Conservation (phyloP, 352 stramenopile species). For the Globisporangium cystogenes region DNA sequence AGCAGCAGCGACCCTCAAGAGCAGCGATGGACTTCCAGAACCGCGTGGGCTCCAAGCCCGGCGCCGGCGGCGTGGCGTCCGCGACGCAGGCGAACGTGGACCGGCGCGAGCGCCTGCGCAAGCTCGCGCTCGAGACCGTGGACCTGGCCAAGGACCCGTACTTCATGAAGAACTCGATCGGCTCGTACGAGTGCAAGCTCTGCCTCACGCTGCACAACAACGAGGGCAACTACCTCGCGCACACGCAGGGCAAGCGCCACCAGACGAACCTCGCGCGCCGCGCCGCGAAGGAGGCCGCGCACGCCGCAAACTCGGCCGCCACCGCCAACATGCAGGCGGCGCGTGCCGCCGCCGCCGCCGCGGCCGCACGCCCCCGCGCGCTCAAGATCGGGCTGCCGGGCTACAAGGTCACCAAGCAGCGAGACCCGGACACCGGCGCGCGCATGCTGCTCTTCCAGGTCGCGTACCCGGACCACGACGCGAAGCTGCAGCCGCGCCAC, state of each 20-base stretch:
- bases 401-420: slow-evolving; percentile 97
- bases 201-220: slow-evolving; percentile 99
- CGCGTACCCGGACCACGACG: slow-evolving; percentile 95
- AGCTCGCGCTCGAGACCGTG: slow-evolving; percentile 98
- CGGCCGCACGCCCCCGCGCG: slow-evolving; percentile 53
- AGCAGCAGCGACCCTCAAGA: background rate
- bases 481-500: slow-evolving; percentile 93
- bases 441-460: slow-evolving; percentile 93
- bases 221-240: slow-evolving; percentile 98
- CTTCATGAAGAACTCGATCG: slow-evolving; percentile 99
- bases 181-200: slow-evolving; percentile 98
- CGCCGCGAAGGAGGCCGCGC: slow-evolving; percentile 77
- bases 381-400: slow-evolving; percentile 96
- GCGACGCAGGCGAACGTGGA: slow-evolving; percentile 87
- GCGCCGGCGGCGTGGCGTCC: slow-evolving; percentile 66
- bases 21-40: slow-evolving; percentile 81
- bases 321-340: slow-evolving; percentile 38
- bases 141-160: slow-evolving; percentile 99
- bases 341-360: slow-evolving; percentile 28
- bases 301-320: slow-evolving; percentile 45
- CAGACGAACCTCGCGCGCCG: slow-evolving; percentile 95
- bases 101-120: slow-evolving; percentile 93
- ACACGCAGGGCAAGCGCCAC: slow-evolving; percentile 99
- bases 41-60: slow-evolving; percentile 76
- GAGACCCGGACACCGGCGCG: slow-evolving; percentile 77